A percentile compares a stretch with the other conserved stretches of the same genome.
These are phyloP conservation scores for Tetragonia tetragonoides DNA, from an alignment of 148 eudicot genomes.

Conservation along the genomic window DNA sequence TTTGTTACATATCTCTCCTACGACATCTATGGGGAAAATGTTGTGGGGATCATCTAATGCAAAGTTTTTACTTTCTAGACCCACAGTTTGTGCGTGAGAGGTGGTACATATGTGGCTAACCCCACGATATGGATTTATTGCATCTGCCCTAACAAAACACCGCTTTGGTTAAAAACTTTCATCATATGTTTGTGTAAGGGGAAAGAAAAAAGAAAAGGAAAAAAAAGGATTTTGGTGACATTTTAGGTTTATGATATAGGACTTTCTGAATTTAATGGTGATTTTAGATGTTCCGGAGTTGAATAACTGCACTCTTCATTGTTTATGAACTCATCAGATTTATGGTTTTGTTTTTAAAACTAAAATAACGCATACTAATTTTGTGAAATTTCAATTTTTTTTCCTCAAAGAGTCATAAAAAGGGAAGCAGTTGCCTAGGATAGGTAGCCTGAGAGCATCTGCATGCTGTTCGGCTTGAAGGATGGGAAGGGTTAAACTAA, in stretches of 20 bases:
- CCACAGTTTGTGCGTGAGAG: background rate
- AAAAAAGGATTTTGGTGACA: too few relatives aligned
- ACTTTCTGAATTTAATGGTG: background rate
- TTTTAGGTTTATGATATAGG: too few relatives aligned
- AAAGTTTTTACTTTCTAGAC: background rate
- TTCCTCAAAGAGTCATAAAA: constrained; percentile 4
- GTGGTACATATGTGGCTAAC: background rate
- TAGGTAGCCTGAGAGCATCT: constrained; percentile 20
- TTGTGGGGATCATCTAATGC: background rate
- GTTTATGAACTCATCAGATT: background rate
- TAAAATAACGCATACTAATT: background rate
- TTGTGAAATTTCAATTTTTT: background rate
- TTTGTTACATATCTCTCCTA: background rate
- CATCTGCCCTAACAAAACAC: background rate
- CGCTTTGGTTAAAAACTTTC: background rate
- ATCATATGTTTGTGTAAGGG: too few relatives aligned
- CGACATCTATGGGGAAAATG: background rate
- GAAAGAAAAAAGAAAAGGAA: too few relatives aligned
- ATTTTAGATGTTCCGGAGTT: background rate
- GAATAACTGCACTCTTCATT: background rate
- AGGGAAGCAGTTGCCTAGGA: constrained; percentile 12
- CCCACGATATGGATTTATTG: too few relatives aligned
- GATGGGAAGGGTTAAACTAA: constrained; percentile 86
- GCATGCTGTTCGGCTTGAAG: constrained; percentile 29
- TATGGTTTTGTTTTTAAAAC: background rate